These are phyloP conservation scores for Salvia miltiorrhiza DNA, from an alignment of 257 asterid genomes.

Conservation along the genomic window DNA sequence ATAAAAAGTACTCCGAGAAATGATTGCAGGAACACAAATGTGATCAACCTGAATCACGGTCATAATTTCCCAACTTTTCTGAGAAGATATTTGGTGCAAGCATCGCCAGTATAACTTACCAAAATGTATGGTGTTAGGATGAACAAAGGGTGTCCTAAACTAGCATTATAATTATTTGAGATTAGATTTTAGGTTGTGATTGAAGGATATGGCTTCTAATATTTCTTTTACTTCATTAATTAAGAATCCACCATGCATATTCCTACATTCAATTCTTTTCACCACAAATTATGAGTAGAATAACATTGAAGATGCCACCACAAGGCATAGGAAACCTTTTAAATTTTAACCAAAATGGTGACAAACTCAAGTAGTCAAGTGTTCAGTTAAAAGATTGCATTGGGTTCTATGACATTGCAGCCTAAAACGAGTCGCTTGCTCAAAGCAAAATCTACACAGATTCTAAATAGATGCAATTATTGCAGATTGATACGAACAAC, in stretches of 20 bases:
- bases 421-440: background rate
- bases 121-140: background rate
- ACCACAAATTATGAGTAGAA: no score
- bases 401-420: background rate
- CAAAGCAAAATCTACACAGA: background rate
- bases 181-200: background rate
- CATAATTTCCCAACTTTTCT: background rate
- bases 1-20: background rate
- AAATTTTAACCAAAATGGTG: no score
- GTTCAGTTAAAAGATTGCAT: background rate
- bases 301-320: no score
- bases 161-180: background rate
- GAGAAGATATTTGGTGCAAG: background rate
- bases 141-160: background rate
- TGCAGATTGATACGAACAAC: conserved; percentile 28
- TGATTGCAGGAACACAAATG: background rate
- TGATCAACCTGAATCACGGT: background rate
- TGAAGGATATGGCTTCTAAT: background rate
- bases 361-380: no score
- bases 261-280: no score
- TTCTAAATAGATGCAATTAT: background rate
- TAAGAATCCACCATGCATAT: no score
- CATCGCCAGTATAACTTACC: no score
- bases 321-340: no score
- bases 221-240: no score